phyloP scores from a whole-genome alignment of 73 alveolate genomes.

The Paramecium bursaria region DNA sequence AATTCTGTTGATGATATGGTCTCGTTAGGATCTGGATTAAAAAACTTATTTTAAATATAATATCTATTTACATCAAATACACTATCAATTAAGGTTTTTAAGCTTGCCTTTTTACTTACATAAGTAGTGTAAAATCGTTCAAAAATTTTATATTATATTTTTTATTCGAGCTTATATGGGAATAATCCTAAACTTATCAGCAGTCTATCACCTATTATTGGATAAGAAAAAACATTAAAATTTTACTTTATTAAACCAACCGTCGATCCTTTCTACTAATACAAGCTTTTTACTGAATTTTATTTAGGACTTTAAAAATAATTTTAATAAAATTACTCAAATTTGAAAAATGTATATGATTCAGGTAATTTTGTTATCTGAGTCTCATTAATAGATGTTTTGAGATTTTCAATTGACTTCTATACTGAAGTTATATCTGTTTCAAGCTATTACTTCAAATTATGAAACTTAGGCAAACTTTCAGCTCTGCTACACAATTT shows the following conservation, averaged over 20 bases:
- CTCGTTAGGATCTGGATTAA: neutral
- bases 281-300: neutral
- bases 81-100: conserved; percentile 32
- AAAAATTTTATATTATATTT: conserved; percentile 9
- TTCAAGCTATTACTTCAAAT: neutral
- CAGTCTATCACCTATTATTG: conserved; percentile 55
- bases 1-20: conserved; percentile 1
- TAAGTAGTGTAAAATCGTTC: neutral
- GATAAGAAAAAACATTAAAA: neutral
- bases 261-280: conserved; percentile 35
- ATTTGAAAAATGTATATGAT: conserved; percentile 26
- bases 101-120: neutral
- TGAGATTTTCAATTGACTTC: conserved; percentile 13
- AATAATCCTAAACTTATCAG: conserved; percentile 16
- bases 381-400: neutral
- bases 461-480: neutral
- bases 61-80: conserved; percentile 16
- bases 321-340: conserved; percentile 18
- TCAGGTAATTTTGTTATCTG: conserved; percentile 34
- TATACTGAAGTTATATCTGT: neutral
- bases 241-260: neutral
- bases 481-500: neutral
- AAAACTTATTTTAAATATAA: neutral
- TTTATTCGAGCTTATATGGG: neutral
- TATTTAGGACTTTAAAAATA: conserved; percentile 8